Evolutionary conservation across 2,329 filamentous ascomycete species (phyloP).

Genomic region (Polytolypa hystricis): DNA sequence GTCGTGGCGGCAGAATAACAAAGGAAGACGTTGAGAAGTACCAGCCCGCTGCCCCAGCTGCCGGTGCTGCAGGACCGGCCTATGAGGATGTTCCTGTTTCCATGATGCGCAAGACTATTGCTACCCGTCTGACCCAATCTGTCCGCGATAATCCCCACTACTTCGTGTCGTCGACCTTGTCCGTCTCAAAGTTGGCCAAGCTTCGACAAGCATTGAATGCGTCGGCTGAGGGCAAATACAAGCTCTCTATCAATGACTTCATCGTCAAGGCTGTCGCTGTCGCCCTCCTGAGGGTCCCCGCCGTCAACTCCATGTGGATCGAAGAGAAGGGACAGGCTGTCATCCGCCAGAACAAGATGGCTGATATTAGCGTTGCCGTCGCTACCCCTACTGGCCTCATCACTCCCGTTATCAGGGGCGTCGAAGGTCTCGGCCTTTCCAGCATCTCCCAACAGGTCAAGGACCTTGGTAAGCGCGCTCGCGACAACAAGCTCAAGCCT

Average conservation of each 20-base stretch:
- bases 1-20: slow-evolving; percentile 75
- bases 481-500: slow-evolving; percentile 96
- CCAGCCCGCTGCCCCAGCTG: slow-evolving; percentile 42
- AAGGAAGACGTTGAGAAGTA: slow-evolving; percentile 89
- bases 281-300: slow-evolving; percentile 85
- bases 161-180: slow-evolving; percentile 85
- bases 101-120: slow-evolving; percentile 98
- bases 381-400: slow-evolving; percentile 89
- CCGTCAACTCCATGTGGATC: slow-evolving; percentile 89
- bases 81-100: slow-evolving; percentile 78
- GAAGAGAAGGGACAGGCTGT: slow-evolving; percentile 62
- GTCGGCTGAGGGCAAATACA: slow-evolving; percentile 84
- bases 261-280: slow-evolving; percentile 89
- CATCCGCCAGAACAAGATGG: slow-evolving; percentile 86
- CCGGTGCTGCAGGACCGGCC: slow-evolving; percentile 48
- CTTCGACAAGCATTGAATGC: slow-evolving; percentile 88
- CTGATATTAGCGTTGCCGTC: slow-evolving; percentile 92
- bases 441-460: slow-evolving; percentile 84
- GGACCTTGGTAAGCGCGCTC: slow-evolving; percentile 90
- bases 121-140: slow-evolving; percentile 78
- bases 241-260: slow-evolving; percentile 99
- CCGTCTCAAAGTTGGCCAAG: slow-evolving; percentile 90
- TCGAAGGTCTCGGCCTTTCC: slow-evolving; percentile 75
- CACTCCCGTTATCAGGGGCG: slow-evolving; percentile 90
- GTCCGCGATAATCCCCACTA: slow-evolving; percentile 94